phyloP scores from a whole-genome alignment of 202 grass and related monocot genomes.

The Setaria italica region DNA sequence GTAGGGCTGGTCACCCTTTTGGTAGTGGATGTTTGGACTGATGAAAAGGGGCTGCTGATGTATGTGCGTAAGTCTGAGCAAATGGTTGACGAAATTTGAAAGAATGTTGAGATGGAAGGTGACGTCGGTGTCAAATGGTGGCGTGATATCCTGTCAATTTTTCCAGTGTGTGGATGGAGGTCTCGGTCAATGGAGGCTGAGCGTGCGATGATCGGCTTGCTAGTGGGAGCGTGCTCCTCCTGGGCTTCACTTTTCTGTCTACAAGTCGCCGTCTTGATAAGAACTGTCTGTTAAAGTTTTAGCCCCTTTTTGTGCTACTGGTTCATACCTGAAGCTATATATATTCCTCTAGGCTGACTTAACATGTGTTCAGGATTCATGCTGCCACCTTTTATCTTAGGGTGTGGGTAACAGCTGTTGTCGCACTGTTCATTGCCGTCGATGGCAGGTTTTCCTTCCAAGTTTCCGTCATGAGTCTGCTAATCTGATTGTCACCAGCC shows the following conservation, averaged over 20 bases:
- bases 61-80: constrained; percentile 56
- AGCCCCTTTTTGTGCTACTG: constrained; percentile 27
- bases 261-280: constrained; percentile 55
- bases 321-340: constrained; percentile 32
- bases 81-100: constrained; percentile 70
- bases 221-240: constrained; percentile 67
- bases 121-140: constrained; percentile 59
- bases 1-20: constrained; percentile 60
- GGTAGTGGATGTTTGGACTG: constrained; percentile 67
- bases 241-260: constrained; percentile 51
- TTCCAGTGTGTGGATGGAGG: constrained; percentile 39
- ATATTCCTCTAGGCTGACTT: constrained; percentile 49
- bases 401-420: constrained; percentile 49
- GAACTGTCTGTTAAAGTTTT: constrained; percentile 46
- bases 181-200: constrained; percentile 44
- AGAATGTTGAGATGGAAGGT: constrained; percentile 62
- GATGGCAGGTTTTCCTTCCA: constrained; percentile 35
- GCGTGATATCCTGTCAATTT: constrained; percentile 40
- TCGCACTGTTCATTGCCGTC: constrained; percentile 30
- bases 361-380: constrained; percentile 46
- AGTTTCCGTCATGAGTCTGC: neutral
- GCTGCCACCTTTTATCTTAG: constrained; percentile 21
- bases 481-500: constrained; percentile 22
- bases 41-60: constrained; percentile 65
- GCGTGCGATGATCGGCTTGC: constrained; percentile 53